phyloP scores from a whole-genome alignment of 768 basidiomycete genomes.

The Gelatoporia subvermispora region DNA sequence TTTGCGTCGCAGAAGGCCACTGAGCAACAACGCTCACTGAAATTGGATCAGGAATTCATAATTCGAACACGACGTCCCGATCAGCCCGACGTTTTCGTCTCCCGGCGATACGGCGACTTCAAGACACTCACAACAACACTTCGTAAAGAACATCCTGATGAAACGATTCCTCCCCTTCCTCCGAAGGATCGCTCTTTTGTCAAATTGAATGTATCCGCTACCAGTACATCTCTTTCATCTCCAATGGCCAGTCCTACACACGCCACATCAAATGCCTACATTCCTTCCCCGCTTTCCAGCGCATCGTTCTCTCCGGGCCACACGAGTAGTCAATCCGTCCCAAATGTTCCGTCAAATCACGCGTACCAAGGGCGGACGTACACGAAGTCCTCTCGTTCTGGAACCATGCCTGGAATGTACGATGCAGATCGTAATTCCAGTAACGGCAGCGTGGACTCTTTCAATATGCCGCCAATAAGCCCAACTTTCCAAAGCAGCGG shows the following conservation, averaged over 20 bases:
- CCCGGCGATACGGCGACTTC: constrained; percentile 94
- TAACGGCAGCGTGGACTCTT: constrained; percentile 21
- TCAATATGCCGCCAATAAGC: constrained; percentile 11
- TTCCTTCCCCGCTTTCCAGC: constrained; percentile 3
- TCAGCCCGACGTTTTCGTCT: constrained; percentile 77
- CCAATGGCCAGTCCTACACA: background rate
- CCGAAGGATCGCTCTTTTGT: constrained; percentile 81
- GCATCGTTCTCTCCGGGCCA: background rate
- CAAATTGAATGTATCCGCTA: constrained; percentile 34
- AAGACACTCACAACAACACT: constrained; percentile 86
- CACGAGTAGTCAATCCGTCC: background rate
- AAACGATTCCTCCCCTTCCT: constrained; percentile 78
- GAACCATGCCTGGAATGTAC: constrained; percentile 3
- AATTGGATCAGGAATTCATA: constrained; percentile 90
- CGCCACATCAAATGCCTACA: constrained; percentile 1
- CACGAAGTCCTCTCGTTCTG: background rate
- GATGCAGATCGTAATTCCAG: constrained; percentile 10
- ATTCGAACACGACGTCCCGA: constrained; percentile 78
- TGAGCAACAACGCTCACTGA: background rate
- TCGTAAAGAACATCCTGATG: constrained; percentile 79
- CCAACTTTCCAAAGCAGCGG: constrained; percentile 3
- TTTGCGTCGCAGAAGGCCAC: background rate
- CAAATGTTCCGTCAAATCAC: constrained; percentile 4
- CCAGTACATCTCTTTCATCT: constrained; percentile 12
- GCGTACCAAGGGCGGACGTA: constrained; percentile 5